These are phyloP conservation scores for Casuarina glauca DNA, from an alignment of 306 rosid species.

Conservation along the genomic window DNA sequence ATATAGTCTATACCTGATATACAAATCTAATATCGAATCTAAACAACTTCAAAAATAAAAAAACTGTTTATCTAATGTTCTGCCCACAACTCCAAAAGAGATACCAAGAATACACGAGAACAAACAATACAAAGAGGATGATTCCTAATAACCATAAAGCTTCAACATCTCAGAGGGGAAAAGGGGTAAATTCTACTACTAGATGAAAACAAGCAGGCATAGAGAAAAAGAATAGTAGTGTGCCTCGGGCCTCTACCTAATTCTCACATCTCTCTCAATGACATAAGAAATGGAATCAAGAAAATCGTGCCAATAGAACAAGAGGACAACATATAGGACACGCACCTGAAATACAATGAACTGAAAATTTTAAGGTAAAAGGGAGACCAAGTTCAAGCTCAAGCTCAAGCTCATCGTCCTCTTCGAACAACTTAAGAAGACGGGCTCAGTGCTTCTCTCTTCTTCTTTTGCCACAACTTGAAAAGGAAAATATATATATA, in stretches of 20 bases:
- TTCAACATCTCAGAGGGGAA: neutral
- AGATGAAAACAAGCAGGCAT: neutral
- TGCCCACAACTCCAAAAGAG: neutral
- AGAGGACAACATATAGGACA: conserved; percentile 5
- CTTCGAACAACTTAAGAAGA: conserved; percentile 79
- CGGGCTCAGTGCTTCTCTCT: conserved; percentile 79
- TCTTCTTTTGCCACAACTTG: conserved; percentile 78
- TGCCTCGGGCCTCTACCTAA: neutral
- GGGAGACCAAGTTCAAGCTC: too few species aligned
- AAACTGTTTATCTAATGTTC: neutral
- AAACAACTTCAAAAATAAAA: neutral
- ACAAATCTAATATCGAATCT: neutral
- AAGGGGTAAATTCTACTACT: neutral
- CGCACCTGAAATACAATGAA: conserved; percentile 39
- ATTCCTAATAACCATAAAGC: neutral
- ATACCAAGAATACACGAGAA: neutral
- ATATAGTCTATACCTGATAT: too few species aligned
- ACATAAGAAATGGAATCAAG: neutral
- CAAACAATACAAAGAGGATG: neutral
- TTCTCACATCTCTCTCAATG: neutral
- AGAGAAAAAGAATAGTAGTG: neutral
- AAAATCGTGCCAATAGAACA: too few species aligned
- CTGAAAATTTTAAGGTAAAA: conserved; percentile 15
- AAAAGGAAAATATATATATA: too few species aligned
- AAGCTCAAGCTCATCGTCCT: conserved; percentile 81